Evolutionary conservation across 2,329 filamentous ascomycete species (phyloP).

Genomic region (Trichophyton simii): DNA sequence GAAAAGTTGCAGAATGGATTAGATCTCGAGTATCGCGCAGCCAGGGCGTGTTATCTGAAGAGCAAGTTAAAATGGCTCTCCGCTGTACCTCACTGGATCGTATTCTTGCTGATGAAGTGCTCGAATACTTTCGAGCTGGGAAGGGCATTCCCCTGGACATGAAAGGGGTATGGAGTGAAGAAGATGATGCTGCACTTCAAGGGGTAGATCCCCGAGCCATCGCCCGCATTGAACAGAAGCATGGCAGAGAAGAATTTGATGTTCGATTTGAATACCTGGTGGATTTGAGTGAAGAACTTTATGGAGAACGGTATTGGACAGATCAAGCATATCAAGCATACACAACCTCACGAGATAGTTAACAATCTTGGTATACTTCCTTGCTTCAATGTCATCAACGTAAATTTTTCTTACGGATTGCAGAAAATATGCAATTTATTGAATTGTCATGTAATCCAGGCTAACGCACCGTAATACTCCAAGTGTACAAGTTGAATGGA

Average conservation of each 20-base stretch:
- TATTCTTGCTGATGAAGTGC: slow-evolving; percentile 25
- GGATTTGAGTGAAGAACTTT: background rate
- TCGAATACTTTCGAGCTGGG: slow-evolving; percentile 22
- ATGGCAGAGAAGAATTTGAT: slow-evolving; percentile 23
- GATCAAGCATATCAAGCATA: background rate
- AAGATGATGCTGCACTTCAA: slow-evolving; percentile 32
- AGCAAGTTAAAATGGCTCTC: slow-evolving; percentile 25
- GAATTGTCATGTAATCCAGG: background rate
- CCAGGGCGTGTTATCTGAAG: slow-evolving; percentile 13
- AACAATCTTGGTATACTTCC: background rate
- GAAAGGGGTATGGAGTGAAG: slow-evolving; percentile 36
- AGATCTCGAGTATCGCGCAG: slow-evolving; percentile 13
- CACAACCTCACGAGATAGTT: background rate
- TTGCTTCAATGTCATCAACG: background rate
- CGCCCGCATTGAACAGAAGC: slow-evolving; percentile 30
- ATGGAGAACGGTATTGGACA: background rate
- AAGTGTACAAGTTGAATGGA: background rate
- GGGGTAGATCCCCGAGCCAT: slow-evolving; percentile 24
- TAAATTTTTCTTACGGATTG: background rate
- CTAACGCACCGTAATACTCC: background rate
- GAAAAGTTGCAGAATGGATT: slow-evolving; percentile 28
- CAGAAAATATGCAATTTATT: background rate
- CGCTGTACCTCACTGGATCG: slow-evolving; percentile 31
- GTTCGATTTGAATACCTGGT: slow-evolving; percentile 2
- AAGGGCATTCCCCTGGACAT: slow-evolving; percentile 29